Percentiles rank a stretch among this genome's conserved stretches.
Evolutionary conservation across 163 green algal genomes (phyloP).

Genomic region (Scenedesmus sp.): DNA sequence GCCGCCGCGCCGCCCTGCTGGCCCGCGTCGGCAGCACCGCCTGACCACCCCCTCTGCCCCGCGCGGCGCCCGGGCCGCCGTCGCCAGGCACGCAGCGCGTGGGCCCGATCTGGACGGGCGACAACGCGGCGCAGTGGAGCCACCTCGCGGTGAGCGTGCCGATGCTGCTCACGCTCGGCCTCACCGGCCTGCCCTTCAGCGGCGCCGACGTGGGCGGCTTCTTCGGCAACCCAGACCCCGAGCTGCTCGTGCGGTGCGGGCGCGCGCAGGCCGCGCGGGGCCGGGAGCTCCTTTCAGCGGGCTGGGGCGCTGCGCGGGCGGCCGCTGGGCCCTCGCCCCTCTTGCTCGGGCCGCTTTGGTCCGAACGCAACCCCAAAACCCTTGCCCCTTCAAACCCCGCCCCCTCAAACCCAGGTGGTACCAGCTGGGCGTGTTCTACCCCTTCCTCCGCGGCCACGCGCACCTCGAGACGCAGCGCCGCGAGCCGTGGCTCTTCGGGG

Average conservation of each 20-base stretch:
- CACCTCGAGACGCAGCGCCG: constrained; percentile 96
- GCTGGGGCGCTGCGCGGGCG: no score
- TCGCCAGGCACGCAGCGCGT: constrained; percentile 90
- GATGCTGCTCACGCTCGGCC: constrained; percentile 90
- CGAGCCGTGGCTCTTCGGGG: constrained; percentile 98
- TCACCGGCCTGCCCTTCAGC: constrained; percentile 89
- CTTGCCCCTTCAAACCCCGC: no score
- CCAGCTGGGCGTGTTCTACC: constrained; percentile 96
- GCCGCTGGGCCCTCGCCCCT: no score
- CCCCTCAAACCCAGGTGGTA: constrained; percentile 69
- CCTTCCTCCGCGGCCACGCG: constrained; percentile 97
- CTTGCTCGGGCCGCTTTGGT: no score
- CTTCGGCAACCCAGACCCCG: constrained; percentile 95
- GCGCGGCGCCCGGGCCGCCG: no score
- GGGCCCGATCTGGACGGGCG: constrained; percentile 98
- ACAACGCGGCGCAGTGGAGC: constrained; percentile 96
- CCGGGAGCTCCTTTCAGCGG: no score
- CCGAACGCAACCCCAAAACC: no score
- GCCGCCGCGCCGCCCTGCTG: no score
- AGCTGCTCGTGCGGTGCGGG: constrained; percentile 93
- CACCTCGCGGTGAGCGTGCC: constrained; percentile 85
- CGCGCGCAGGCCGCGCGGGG: no score
- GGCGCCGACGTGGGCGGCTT: constrained; percentile 98
- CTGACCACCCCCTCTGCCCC: no score
- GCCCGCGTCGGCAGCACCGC: no score